Evolutionary conservation across 129 eudicot genomes (phyloP).

Genomic region (Flaveria trinervia): DNA sequence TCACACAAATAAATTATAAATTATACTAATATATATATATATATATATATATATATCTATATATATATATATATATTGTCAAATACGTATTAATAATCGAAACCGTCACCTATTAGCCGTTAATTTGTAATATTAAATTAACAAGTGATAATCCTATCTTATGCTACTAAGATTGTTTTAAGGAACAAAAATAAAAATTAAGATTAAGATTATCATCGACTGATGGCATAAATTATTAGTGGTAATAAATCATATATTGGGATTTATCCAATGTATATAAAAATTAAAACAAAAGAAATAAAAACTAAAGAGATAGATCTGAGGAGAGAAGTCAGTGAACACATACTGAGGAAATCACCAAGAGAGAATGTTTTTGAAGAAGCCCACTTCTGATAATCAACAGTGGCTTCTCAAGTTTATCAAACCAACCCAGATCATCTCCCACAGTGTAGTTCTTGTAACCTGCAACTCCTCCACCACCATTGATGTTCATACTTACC

Average conservation of each 20-base stretch:
- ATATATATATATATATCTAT: too few species aligned
- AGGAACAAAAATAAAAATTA: too few species aligned
- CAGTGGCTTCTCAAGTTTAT: conserved; percentile 62
- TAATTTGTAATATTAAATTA: too few species aligned
- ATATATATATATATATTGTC: too few species aligned
- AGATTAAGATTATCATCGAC: too few species aligned
- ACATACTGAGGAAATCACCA: conserved; percentile 95
- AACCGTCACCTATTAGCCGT: too few species aligned
- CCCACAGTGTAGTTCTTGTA: conserved; percentile 98
- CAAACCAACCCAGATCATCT: conserved; percentile 86
- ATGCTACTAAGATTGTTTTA: too few species aligned
- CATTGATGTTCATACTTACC: background rate
- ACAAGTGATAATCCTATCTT: background rate
- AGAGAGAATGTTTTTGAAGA: conserved; percentile 64
- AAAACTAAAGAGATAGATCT: background rate
- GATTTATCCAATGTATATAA: too few species aligned
- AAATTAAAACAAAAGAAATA: background rate
- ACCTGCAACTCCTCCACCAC: conserved; percentile 37
- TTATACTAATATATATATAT: too few species aligned
- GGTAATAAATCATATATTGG: too few species aligned
- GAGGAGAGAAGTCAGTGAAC: conserved; percentile 8
- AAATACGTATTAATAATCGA: too few species aligned
- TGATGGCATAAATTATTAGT: too few species aligned
- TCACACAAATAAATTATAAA: conserved; percentile 13
- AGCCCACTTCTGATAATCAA: conserved; percentile 86